These are phyloP conservation scores for Aspergillus flavus DNA, from an alignment of 2,329 filamentous ascomycete species.

Conservation along the genomic window DNA sequence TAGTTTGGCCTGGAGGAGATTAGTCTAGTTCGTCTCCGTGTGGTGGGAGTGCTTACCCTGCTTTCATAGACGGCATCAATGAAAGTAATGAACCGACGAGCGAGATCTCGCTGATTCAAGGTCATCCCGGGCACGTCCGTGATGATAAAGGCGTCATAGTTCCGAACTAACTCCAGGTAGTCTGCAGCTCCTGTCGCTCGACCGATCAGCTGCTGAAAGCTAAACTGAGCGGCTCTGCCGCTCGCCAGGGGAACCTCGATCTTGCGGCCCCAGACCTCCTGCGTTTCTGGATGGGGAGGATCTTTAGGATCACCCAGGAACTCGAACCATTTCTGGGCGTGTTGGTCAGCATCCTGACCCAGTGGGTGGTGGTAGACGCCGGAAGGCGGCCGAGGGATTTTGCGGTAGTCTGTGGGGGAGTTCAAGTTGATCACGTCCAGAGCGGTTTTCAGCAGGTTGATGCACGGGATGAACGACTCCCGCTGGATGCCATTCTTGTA, in stretches of 20 bases:
- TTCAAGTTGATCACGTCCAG: conserved; percentile 92
- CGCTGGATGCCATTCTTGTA: conserved; percentile 99
- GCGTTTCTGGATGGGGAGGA: conserved; percentile 75
- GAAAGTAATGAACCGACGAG: conserved; percentile 93
- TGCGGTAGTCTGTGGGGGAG: conserved; percentile 94
- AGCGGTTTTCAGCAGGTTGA: conserved; percentile 81
- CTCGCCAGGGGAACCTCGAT: conserved; percentile 86
- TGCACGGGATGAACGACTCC: conserved; percentile 92
- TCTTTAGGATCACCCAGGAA: conserved; percentile 83
- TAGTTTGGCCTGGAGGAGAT: conserved; percentile 72
- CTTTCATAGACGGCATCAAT: conserved; percentile 93
- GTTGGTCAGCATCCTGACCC: conserved; percentile 72
- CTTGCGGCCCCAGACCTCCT: conserved; percentile 89
- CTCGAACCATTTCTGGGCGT: conserved; percentile 93
- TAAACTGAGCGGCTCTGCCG: conserved; percentile 86
- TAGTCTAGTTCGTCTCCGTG: neutral
- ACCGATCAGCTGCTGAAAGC: conserved; percentile 88
- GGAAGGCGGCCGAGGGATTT: conserved; percentile 88
- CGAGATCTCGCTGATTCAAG: conserved; percentile 79
- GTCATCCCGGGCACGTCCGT: conserved; percentile 94
- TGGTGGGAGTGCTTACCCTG: conserved; percentile 44
- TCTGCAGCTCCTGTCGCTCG: conserved; percentile 88
- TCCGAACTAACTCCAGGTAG: conserved; percentile 86
- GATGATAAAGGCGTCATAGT: conserved; percentile 90
- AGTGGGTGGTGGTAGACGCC: conserved; percentile 93